These are phyloP conservation scores for Diaporthe sp. DNA, from an alignment of 2,329 filamentous ascomycete species.

Conservation along the genomic window DNA sequence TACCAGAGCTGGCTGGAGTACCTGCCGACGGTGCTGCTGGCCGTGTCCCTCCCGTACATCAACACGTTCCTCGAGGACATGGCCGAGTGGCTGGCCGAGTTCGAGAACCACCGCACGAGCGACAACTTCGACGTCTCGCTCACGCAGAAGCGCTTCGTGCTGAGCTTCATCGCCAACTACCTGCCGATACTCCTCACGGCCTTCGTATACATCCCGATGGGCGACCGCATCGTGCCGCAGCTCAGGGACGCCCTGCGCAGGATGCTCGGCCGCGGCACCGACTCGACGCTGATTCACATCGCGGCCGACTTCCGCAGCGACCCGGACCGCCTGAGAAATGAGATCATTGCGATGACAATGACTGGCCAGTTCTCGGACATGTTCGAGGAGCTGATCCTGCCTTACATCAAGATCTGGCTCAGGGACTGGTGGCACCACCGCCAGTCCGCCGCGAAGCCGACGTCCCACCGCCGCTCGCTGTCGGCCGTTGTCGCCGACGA, in stretches of 20 bases:
- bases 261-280: constrained; percentile 18
- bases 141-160: constrained; percentile 81
- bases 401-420: constrained; percentile 74
- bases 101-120: constrained; percentile 82
- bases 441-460: constrained; percentile 1
- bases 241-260: constrained; percentile 59
- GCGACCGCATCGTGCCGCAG: constrained; percentile 73
- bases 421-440: constrained; percentile 57
- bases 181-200: constrained; percentile 82
- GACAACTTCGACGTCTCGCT: constrained; percentile 78
- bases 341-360: constrained; percentile 82
- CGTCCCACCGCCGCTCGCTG: constrained; percentile 51
- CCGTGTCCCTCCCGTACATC: constrained; percentile 75
- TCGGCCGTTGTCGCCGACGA: constrained; percentile 64
- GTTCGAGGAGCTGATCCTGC: constrained; percentile 79
- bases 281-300: constrained; percentile 63
- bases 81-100: constrained; percentile 75
- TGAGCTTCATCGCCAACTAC: constrained; percentile 87
- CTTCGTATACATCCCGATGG: constrained; percentile 85
- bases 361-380: constrained; percentile 80
- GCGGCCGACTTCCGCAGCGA: constrained; percentile 76
- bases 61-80: constrained; percentile 73
- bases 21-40: constrained; percentile 79
- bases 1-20: constrained; percentile 78
- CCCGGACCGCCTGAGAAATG: constrained; percentile 74